Conservation (phyloP, 2,329 filamentous ascomycete species). For the Pestalotiopsis sp. region DNA sequence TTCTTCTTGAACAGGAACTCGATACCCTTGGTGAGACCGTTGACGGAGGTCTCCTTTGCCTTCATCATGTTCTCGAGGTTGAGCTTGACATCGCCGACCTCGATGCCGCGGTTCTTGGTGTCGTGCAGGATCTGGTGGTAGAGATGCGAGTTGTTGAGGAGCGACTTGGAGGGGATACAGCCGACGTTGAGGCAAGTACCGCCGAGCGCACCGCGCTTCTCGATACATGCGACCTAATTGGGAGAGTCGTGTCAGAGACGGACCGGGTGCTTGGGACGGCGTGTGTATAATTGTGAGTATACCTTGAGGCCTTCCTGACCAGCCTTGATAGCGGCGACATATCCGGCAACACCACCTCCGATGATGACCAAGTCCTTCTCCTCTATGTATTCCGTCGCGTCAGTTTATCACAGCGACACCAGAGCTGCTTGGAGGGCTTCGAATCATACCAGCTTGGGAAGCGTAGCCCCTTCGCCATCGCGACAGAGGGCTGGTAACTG, state of each 20-base stretch:
- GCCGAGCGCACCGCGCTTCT: constrained; percentile 93
- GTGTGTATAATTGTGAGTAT: constrained; percentile 24
- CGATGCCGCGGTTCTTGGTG: constrained; percentile 95
- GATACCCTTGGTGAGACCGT: constrained; percentile 90
- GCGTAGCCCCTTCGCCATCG: constrained; percentile 63
- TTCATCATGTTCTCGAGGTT: constrained; percentile 97
- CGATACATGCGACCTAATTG: constrained; percentile 83
- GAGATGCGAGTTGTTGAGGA: constrained; percentile 98
- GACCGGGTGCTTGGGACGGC: neutral
- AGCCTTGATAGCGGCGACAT: constrained; percentile 98
- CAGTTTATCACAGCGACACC: constrained; percentile 50
- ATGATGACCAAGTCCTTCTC: constrained; percentile 98
- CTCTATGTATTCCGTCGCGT: constrained; percentile 52
- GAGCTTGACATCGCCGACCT: constrained; percentile 95
- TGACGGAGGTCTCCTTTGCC: constrained; percentile 92
- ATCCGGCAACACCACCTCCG: constrained; percentile 95
- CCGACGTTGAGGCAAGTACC: constrained; percentile 98
- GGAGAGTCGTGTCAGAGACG: constrained; percentile 15
- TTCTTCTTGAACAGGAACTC: constrained; percentile 99
- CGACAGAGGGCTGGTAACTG: constrained; percentile 45
- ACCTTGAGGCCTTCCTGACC: constrained; percentile 97
- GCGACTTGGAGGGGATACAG: constrained; percentile 98
- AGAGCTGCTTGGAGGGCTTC: neutral
- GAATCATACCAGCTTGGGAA: constrained; percentile 50
- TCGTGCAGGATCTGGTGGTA: constrained; percentile 98